phyloP scores from a whole-genome alignment of 257 asterid species.

The Echites panduratus region DNA sequence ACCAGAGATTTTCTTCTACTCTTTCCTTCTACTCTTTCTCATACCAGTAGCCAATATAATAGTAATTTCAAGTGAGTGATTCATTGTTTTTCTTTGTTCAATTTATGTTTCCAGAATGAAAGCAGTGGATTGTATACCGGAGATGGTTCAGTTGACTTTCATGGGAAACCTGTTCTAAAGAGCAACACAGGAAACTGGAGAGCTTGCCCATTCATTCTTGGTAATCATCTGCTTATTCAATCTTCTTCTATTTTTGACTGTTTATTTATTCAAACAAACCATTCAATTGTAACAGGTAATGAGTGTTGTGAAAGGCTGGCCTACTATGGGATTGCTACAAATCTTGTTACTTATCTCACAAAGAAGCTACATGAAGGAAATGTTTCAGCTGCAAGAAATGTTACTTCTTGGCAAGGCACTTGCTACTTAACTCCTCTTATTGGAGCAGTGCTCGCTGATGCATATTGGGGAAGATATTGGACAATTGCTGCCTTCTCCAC shows the following conservation, averaged over 20 bases:
- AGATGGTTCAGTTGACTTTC: conserved; percentile 93
- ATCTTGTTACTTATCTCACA: conserved; percentile 87
- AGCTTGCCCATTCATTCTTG: conserved; percentile 94
- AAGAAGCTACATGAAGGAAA: conserved; percentile 81
- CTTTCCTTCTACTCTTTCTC: not conserved
- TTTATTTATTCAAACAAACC: conserved; percentile 17
- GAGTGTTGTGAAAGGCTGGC: conserved; percentile 98
- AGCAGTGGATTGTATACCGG: conserved; percentile 51
- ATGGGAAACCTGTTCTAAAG: conserved; percentile 85
- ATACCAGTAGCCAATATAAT: not conserved
- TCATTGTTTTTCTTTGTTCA: not conserved
- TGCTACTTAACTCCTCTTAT: conserved; percentile 89
- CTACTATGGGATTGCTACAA: conserved; percentile 88
- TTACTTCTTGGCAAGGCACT: conserved; percentile 97
- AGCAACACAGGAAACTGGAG: conserved; percentile 93
- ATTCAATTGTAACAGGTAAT: conserved; percentile 55
- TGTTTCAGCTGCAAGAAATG: conserved; percentile 91
- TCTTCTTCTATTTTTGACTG: conserved; percentile 4
- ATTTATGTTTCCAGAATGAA: conserved; percentile 38
- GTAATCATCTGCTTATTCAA: conserved; percentile 23
- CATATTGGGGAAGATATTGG: conserved; percentile 99
- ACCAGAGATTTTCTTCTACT: not conserved
- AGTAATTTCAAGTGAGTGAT: not conserved
- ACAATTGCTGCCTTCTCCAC: conserved; percentile 95
- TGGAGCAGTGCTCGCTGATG: conserved; percentile 95